phyloP scores from a whole-genome alignment of 2,329 filamentous ascomycete species.

The Westerdykella sp. region DNA sequence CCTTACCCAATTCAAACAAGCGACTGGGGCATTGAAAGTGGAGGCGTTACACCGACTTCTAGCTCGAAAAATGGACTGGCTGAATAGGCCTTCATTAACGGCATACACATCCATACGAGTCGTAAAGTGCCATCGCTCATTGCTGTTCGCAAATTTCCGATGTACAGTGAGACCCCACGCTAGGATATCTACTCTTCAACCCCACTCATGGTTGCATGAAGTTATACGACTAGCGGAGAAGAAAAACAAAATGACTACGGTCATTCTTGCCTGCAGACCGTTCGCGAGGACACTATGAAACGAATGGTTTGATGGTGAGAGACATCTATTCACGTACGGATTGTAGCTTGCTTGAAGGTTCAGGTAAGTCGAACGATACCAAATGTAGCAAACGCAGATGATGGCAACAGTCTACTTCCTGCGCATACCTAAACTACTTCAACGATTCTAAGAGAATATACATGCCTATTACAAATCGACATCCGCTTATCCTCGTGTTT shows the following conservation, averaged over 20 bases:
- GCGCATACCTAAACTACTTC: too few species aligned
- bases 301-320: conserved; percentile 81
- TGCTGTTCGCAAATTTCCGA: background rate
- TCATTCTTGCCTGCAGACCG: conserved; percentile 76
- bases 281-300: conserved; percentile 57
- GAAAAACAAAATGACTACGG: conserved; percentile 50
- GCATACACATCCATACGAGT: background rate
- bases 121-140: background rate
- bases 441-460: too few species aligned
- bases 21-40: conserved; percentile 31
- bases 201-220: conserved; percentile 65
- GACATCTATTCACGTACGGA: conserved; percentile 45
- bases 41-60: conserved; percentile 34
- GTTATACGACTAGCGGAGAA: conserved; percentile 94
- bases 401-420: background rate
- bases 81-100: conserved; percentile 19
- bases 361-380: too few species aligned
- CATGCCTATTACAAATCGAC: too few species aligned
- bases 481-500: background rate
- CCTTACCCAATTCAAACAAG: conserved; percentile 31
- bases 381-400: too few species aligned
- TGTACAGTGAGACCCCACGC: conserved; percentile 42
- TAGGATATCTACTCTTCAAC: conserved; percentile 85
- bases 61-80: conserved; percentile 35
- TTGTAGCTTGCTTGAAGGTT: background rate